A percentile compares a stretch with the other conserved stretches of the same genome.
Conservation (phyloP, 2,329 filamentous ascomycete genomes). For the Fusarium brachygibbosum region DNA sequence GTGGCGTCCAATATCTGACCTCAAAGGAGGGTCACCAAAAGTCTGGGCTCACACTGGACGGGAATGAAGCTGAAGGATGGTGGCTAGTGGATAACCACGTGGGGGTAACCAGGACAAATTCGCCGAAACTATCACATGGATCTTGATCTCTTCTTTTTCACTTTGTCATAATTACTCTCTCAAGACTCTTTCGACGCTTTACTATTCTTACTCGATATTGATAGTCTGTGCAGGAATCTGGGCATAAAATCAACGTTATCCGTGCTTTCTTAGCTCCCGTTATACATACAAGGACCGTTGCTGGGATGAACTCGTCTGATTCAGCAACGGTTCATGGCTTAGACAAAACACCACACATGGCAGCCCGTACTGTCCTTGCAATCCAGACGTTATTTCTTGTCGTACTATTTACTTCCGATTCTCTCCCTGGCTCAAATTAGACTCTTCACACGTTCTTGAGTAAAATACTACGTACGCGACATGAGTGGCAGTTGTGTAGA, state of each 20-base stretch:
- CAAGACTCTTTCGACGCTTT: not conserved
- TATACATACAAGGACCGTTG: not conserved
- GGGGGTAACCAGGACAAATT: constrained; percentile 32
- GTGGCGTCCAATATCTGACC: constrained; percentile 29
- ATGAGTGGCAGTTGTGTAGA: constrained; percentile 13
- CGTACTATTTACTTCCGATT: constrained; percentile 16
- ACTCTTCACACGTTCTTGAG: accelerated
- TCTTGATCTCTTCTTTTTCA: constrained; percentile 45
- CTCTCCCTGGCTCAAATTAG: constrained; percentile 10
- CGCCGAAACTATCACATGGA: constrained; percentile 13
- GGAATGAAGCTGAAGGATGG: constrained; percentile 24
- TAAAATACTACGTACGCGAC: constrained; percentile 21
- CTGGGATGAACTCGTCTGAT: too few relatives aligned
- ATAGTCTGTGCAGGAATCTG: not conserved
- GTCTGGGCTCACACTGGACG: constrained; percentile 11
- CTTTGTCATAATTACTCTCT: constrained; percentile 41
- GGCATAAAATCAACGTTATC: not conserved
- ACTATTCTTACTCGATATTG: not conserved
- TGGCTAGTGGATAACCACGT: constrained; percentile 36
- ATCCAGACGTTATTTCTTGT: constrained; percentile 51
- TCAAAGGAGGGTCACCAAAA: constrained; percentile 17
- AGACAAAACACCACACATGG: constrained; percentile 47
- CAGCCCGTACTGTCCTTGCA: constrained; percentile 50
- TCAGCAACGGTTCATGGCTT: constrained; percentile 24
- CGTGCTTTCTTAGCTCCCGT: not conserved